Base-by-base conservation (phyloP, 495 filamentous ascomycete species). In the Elasticomyces elasticus region DNA sequence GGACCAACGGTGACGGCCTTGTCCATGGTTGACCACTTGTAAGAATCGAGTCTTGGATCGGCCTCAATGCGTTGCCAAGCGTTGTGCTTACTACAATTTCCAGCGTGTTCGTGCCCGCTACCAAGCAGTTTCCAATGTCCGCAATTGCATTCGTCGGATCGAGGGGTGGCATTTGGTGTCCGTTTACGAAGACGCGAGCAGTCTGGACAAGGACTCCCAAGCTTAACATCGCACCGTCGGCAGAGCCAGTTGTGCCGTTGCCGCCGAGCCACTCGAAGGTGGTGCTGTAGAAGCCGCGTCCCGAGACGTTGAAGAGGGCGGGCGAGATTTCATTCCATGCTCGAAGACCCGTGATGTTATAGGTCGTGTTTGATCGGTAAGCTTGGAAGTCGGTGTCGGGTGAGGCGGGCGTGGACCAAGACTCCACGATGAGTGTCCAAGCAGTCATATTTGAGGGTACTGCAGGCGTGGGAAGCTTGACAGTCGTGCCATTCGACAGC, bases 281-380 rank as follows among this genome's bases (percentile, higher is more conserved):
- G 5, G 62, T 62, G 20, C 28, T 50, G 52, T 64, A 64, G 30
- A 47, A 45, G 20, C 62, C 62, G 26, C 56, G 38, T 3, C 62
- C 62, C 25, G 43, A 52, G 22, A 58, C 51, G 22, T 35, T 49
- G 19, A n/a, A 17, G 1, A 64, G 28, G 27, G 26, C 51, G 9
- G 54, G 22, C 19, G 44, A 42, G 41, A 64, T 43, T 2, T 40
- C 27, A n/a, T 55, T 51, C 62, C 62, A 64, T 12, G 59, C 33
- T 12, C 31, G 23, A 1, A 64, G 59, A 10, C 58, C 52, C n/a
- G 44, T 11, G 13, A 62, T 12, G 37, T 33, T 23, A 45, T 49
- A 51, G 13, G 54, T 57, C n/a, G 47, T 51, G 40, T 57, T 57
- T 25, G 9, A 28, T n/a, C 23, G 28, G 2, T 15, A 2, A 20